These are phyloP conservation scores for Limtongia smithiae DNA, from an alignment of 805 yeast genomes.

Conservation along the genomic window DNA sequence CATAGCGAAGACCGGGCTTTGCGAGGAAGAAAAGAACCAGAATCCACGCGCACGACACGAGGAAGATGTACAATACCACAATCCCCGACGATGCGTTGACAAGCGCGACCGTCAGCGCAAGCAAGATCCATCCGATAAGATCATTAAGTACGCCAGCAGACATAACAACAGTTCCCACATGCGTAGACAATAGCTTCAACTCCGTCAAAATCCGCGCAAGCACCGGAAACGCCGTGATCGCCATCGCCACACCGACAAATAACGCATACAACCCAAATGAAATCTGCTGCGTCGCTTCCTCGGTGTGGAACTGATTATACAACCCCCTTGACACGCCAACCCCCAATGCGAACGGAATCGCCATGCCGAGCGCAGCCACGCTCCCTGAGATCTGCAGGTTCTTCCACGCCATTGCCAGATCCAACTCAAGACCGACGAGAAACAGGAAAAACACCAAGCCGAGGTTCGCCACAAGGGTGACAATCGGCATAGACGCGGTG, in stretches of 20 bases:
- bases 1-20: slow-evolving; percentile 46
- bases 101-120: slow-evolving; percentile 71
- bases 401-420: slow-evolving; percentile 57
- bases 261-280: slow-evolving; percentile 73
- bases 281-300: slow-evolving; percentile 38
- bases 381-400: slow-evolving; percentile 58
- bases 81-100: slow-evolving; percentile 71
- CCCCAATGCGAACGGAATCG: slow-evolving; percentile 77
- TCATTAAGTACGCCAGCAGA: slow-evolving; percentile 84
- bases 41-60: slow-evolving; percentile 64
- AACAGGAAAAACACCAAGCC: slow-evolving; percentile 74
- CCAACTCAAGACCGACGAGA: slow-evolving; percentile 77
- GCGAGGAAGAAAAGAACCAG: slow-evolving; percentile 57
- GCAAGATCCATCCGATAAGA: slow-evolving; percentile 73
- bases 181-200: slow-evolving; percentile 49
- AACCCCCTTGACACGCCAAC: slow-evolving; percentile 67
- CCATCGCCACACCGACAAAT: slow-evolving; percentile 76
- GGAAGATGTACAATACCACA: slow-evolving; percentile 64
- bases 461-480: slow-evolving; percentile 65
- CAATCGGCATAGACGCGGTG: slow-evolving; percentile 54
- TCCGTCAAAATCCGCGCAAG: slow-evolving; percentile 75
- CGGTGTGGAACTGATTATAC: slow-evolving; percentile 44
- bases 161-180: slow-evolving; percentile 56
- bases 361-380: slow-evolving; percentile 70
- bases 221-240: slow-evolving; percentile 84